Evolutionary conservation across 1,284 basidiomycete species (phyloP), one percentile per base, ranked within the genome.

Genomic region (Ceratobasidium sp.): DNA sequence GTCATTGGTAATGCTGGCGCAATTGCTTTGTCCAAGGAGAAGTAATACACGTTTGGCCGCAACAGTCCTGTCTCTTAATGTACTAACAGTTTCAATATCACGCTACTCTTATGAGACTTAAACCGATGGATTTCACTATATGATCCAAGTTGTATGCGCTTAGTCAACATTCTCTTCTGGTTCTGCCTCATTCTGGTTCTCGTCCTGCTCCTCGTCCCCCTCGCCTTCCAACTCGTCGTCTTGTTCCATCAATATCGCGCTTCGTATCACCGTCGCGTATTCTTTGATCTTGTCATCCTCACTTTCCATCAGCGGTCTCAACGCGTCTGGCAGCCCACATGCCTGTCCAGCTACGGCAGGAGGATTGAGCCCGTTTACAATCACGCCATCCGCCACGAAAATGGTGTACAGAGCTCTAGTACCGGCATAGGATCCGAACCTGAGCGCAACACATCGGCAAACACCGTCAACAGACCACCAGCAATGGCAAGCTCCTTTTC

Each of bases 1-100:
- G 59, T 83, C 18, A 82, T 88, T 53, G 75, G 74, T 14, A 87
- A 87, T 74, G 65, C 78, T 26, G 85, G 83, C 59, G 81, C 84
- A 14, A 57, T 85, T 41, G 81, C 78, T 32, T 78, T 88, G 60
- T 82, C 83, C 5, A 75, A 76, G 82, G 81, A 72, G 36, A 65
- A 65, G 45, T 52, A 53, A 53, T n/a, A n/a, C n/a, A 18, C 12
- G 10, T 26, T 28, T 18, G 50, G 53, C 18, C 48, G 18, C 9
- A 3, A 18, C 16, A 18, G 41, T 8, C 16, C 3, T 14, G 26
- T 34, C 50, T 26, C 8, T 23, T 23, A 53, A 65, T 65, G 62
- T 52, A 52, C 62, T 50, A 6, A 41, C 32, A 34, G 10, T 2
- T 53, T 41, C 34, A 65, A 53, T 41, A 34, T 32, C 23, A 26